These are phyloP conservation scores for Arthromyces matolae DNA, from an alignment of 768 basidiomycete species.

Conservation along the genomic window DNA sequence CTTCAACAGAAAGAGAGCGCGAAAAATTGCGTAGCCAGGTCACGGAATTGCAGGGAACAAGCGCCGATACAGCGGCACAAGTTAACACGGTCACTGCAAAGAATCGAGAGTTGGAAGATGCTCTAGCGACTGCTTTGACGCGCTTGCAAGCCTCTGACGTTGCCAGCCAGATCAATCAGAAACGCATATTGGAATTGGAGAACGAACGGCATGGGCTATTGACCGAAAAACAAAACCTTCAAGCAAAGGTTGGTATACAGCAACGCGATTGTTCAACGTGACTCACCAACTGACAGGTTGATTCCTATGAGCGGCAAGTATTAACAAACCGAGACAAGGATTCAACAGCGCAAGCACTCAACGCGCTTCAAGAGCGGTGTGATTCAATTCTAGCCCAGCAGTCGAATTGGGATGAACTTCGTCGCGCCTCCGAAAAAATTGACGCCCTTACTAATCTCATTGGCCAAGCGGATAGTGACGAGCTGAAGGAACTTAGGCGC, in stretches of 20 bases:
- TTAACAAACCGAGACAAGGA: constrained; percentile 65
- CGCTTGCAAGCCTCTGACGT: constrained; percentile 74
- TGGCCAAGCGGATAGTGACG: constrained; percentile 63
- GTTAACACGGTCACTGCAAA: constrained; percentile 43
- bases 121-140: constrained; percentile 67
- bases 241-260: constrained; percentile 54
- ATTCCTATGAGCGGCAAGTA: constrained; percentile 56
- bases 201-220: constrained; percentile 49
- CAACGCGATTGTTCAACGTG: too few species aligned
- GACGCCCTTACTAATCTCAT: constrained; percentile 60
- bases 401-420: constrained; percentile 76
- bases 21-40: constrained; percentile 54
- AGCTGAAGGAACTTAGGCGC: constrained; percentile 65
- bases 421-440: constrained; percentile 67
- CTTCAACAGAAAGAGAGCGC: constrained; percentile 58
- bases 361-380: constrained; percentile 54
- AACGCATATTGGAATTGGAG: constrained; percentile 62
- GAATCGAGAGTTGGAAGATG: constrained; percentile 65
- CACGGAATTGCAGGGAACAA: constrained; percentile 48
- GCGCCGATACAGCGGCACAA: constrained; percentile 43
- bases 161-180: constrained; percentile 53
- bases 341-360: constrained; percentile 44
- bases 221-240: constrained; percentile 54
- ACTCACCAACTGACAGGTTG: too few species aligned
- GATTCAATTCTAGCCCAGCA: constrained; percentile 60